Base-by-base conservation (phyloP, 768 basidiomycete genomes). In the Brasilioporus rufonigricans region DNA sequence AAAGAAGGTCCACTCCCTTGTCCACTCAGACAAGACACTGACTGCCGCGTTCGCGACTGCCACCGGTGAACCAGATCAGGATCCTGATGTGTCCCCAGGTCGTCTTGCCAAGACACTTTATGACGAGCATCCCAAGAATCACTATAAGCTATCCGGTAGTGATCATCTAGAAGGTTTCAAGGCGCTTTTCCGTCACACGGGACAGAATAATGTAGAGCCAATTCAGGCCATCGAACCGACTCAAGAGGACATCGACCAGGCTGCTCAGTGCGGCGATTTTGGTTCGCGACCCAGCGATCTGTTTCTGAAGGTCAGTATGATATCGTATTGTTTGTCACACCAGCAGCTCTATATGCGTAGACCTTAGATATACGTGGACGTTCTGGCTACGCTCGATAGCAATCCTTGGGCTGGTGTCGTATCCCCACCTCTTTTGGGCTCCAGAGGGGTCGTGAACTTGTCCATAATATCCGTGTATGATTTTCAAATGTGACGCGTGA, bases 391-490 rank as follows among this genome's bases (percentile, higher is more conserved):
- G 2, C 72, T 89, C 1, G 77, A 85, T 23, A 67, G 68, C 51
- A 76, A 84, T 57, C 81, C 83, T 1, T 71, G 82, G 56, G 77
- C 78, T 1, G 81, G 81, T 11, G 71, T 86, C 55, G 79, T 81
- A 47, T 82, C 85, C 2, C 87, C 87, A 0, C 75, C 82, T 9
- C 72, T 89, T n/a, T 69, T 88, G 48, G 87, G 80, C 1, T 77
- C 78, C 10, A 80, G 79, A 14, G 85, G 84, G 8, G 83, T 84
- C 16, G 77, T 86, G 31, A 86, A 85, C 14, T 71, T 87, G 32
- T 73, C 79, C 8, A 77, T 87, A 61, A 74, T 87, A 61, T 85
- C 84, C 18, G 70, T 83, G 76, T 77, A 64, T 18, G 78, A 61
- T 44, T 44, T 13, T 24, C 24, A 10, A 29, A 26, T 16, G 29